Evolutionary conservation across 495 filamentous ascomycete species (phyloP), one percentile per base, ranked within the genome.

Genomic region (Penicillium malachiteum): DNA sequence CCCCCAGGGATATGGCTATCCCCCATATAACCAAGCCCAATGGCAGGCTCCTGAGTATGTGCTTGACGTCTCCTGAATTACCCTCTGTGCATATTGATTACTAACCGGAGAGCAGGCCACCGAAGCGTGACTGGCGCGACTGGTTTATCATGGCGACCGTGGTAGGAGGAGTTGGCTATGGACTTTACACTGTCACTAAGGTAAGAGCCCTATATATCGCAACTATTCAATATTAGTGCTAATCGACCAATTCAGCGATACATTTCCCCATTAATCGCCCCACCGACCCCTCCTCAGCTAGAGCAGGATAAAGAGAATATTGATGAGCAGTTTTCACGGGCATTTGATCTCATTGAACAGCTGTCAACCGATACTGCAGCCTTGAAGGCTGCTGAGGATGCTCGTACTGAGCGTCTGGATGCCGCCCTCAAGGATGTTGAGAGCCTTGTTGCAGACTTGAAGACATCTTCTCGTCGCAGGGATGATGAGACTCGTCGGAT

Each of bases 61-160:
- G 41, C 34, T 35, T 46, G 3, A 16, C 13, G 26, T 26, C 33
- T 10, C 35, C 48, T 16, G 11, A 39, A 6, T 46, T 16, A 14
- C 14, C 17, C 30, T 35, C 14, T n/a, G 21, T 35, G n/a, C 7
- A 13, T 26, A 1, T 37, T 14, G 10, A 50, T 48, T 43, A 56
- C 63, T 68, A 43, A 68, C 50, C 41, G 38, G 40, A 51, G 39
- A 18, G 21, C 43, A 72, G 75, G 55, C 64, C 77, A 26, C 90
- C 94, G 7, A 86, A 84, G 63, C 82, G 94, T 57, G 94, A 99
- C 69, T 99, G 94, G 94, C 82, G 94, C 45, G 94, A 99, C 63
- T 97, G 90, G 88, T 99, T 97, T 68, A 96, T 97, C 60, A 91
- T 96, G 89, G 92, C 92, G 8, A 97, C 92, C 0, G 87, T 96